phyloP scores from a whole-genome alignment of 352 stramenopile genomes.

The Globisporangium barbulae region DNA sequence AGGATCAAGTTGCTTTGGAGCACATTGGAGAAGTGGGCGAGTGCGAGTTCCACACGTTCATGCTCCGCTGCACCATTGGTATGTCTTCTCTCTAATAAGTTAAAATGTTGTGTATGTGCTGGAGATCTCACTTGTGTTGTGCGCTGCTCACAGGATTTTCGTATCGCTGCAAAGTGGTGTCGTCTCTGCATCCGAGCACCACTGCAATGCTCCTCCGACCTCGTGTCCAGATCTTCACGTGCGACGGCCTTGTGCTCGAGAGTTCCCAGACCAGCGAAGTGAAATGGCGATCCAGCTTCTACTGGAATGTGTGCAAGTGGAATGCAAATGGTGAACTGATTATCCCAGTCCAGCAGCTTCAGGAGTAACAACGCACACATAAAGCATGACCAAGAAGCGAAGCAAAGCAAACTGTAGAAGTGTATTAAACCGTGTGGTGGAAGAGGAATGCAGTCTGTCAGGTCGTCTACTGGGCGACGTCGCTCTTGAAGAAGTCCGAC shows the following conservation, averaged over 20 bases:
- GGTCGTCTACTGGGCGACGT: not conserved
- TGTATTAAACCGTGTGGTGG: not conserved
- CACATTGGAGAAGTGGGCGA: slow-evolving; percentile 22
- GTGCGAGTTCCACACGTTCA: slow-evolving; percentile 39
- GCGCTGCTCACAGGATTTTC: slow-evolving; percentile 14
- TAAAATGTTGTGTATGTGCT: not conserved
- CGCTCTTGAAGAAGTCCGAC: slow-evolving; percentile 5
- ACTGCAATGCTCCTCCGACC: slow-evolving; percentile 25
- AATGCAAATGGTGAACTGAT: slow-evolving; percentile 28
- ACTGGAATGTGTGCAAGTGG: slow-evolving; percentile 57
- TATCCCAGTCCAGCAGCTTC: not conserved
- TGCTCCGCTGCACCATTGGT: slow-evolving; percentile 28
- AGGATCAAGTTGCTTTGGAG: slow-evolving; percentile 27
- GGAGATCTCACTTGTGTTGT: not conserved
- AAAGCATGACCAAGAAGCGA: not conserved
- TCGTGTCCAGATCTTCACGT: slow-evolving; percentile 55
- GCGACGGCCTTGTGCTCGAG: slow-evolving; percentile 38
- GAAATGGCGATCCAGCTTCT: slow-evolving; percentile 37
- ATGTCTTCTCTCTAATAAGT: not conserved
- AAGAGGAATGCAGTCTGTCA: not conserved
- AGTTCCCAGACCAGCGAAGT: slow-evolving; percentile 15
- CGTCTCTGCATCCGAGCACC: slow-evolving; percentile 18
- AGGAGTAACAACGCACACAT: not conserved
- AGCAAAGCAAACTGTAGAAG: not conserved
- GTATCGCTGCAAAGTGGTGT: slow-evolving; percentile 40